Evolutionary conservation across 495 filamentous ascomycete species (phyloP).

Genomic region (Viridothelium virens): DNA sequence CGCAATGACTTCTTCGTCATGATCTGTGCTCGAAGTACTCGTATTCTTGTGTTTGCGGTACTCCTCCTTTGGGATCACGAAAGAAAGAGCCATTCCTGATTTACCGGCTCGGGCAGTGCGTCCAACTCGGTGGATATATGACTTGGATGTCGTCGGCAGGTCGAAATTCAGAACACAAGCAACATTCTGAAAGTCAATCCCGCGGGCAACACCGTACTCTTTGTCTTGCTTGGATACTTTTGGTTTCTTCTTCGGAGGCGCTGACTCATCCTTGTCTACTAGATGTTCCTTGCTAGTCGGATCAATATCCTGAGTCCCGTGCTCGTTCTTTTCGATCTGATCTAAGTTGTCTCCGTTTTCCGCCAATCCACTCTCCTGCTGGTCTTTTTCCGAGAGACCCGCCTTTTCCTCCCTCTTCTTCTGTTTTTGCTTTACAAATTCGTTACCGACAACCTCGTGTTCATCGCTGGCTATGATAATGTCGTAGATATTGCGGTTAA

Average conservation of each 20-base stretch:
- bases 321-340: slow-evolving; percentile 9
- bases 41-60: slow-evolving; percentile 89
- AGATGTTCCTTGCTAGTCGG: slow-evolving; percentile 23
- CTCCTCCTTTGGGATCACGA: slow-evolving; percentile 71
- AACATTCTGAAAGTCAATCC: slow-evolving; percentile 94
- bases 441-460: slow-evolving; percentile 69
- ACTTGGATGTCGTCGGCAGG: slow-evolving; percentile 76
- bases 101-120: slow-evolving; percentile 86
- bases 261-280: slow-evolving; percentile 22
- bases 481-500: slow-evolving; percentile 92
- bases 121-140: slow-evolving; percentile 92
- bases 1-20: slow-evolving; percentile 75
- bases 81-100: slow-evolving; percentile 88
- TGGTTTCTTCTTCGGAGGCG: slow-evolving; percentile 49
- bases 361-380: slow-evolving; percentile 22
- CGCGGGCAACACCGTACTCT: slow-evolving; percentile 87
- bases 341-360: slow-evolving; percentile 13
- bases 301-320: slow-evolving; percentile 29
- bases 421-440: slow-evolving; percentile 36
- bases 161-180: slow-evolving; percentile 96
- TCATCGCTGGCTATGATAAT: slow-evolving; percentile 96
- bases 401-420: slow-evolving; percentile 24
- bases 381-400: slow-evolving; percentile 18
- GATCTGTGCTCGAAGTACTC: slow-evolving; percentile 55
- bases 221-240: slow-evolving; percentile 57